These are phyloP conservation scores for Penicillium sp. DNA, from an alignment of 2,329 filamentous ascomycete species.

Conservation along the genomic window DNA sequence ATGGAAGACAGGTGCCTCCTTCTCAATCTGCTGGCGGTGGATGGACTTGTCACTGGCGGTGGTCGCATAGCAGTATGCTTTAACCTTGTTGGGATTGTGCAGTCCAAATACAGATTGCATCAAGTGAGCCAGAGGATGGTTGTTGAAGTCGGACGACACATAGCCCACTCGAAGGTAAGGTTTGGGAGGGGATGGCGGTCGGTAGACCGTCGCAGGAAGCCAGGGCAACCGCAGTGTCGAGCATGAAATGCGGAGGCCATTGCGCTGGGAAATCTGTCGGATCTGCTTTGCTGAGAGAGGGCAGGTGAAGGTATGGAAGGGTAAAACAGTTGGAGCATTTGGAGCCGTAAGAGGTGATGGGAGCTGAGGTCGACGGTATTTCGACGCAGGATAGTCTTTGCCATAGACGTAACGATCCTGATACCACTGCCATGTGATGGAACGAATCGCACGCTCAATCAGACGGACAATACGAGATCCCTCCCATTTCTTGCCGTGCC, in stretches of 20 bases:
- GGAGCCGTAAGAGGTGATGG: constrained; percentile 75
- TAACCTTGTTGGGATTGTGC: constrained; percentile 72
- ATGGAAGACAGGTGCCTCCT: constrained; percentile 84
- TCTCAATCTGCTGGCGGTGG: constrained; percentile 90
- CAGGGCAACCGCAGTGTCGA: constrained; percentile 85
- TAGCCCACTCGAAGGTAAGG: constrained; percentile 92
- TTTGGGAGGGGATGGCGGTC: constrained; percentile 78
- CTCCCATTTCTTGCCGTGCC: constrained; percentile 82
- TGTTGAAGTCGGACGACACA: constrained; percentile 98
- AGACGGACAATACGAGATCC: constrained; percentile 81
- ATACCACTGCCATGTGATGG: constrained; percentile 83
- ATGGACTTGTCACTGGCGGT: constrained; percentile 85
- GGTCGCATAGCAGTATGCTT: constrained; percentile 93
- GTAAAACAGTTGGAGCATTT: constrained; percentile 87
- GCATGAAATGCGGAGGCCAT: constrained; percentile 88
- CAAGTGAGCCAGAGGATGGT: constrained; percentile 91
- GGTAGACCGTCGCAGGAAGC: constrained; percentile 78
- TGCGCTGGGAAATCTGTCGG: constrained; percentile 90
- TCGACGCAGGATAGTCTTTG: constrained; percentile 56
- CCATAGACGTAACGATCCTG: constrained; percentile 72
- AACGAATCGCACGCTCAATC: constrained; percentile 78
- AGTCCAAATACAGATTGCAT: constrained; percentile 99
- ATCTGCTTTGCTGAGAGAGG: constrained; percentile 90
- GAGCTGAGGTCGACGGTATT: constrained; percentile 72
- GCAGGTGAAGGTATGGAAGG: constrained; percentile 97